phyloP scores from a whole-genome alignment of 1,139 yeast genomes.

The Blastobotrys persicus region DNA sequence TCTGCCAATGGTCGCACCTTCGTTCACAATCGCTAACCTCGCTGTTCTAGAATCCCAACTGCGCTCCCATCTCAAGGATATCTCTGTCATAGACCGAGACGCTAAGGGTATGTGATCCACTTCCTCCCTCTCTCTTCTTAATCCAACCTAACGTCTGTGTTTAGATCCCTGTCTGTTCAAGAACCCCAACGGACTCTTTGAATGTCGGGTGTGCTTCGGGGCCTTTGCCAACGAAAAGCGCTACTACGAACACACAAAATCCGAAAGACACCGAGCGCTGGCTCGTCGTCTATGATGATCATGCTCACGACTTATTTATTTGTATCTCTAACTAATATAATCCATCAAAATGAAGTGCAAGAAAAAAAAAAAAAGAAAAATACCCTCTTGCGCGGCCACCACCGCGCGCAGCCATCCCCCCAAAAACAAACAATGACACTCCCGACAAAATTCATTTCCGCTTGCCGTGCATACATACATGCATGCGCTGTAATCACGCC shows the following conservation, averaged over 20 bases:
- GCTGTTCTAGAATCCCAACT: conserved; percentile 5
- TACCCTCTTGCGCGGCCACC: no score
- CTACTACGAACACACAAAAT: conserved; percentile 16
- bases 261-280: conserved; percentile 14
- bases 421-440: no score
- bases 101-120: conserved; percentile 7
- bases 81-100: conserved; percentile 13
- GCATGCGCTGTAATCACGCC: neutral
- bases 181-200: conserved; percentile 17
- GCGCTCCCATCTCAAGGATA: conserved; percentile 15
- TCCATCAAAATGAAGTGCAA: no score
- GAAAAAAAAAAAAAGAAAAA: no score
- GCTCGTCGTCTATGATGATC: conserved; percentile 2
- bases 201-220: conserved; percentile 17
- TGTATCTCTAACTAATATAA: neutral
- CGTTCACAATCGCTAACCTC: neutral
- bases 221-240: conserved; percentile 18
- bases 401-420: no score
- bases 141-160: neutral
- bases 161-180: conserved; percentile 16
- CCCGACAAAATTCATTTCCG: neutral
- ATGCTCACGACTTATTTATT: neutral
- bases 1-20: neutral
- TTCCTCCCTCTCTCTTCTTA: neutral
- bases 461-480: neutral